Base-by-base conservation (phyloP, 495 filamentous ascomycete genomes). In the Daldinia decipiens region DNA sequence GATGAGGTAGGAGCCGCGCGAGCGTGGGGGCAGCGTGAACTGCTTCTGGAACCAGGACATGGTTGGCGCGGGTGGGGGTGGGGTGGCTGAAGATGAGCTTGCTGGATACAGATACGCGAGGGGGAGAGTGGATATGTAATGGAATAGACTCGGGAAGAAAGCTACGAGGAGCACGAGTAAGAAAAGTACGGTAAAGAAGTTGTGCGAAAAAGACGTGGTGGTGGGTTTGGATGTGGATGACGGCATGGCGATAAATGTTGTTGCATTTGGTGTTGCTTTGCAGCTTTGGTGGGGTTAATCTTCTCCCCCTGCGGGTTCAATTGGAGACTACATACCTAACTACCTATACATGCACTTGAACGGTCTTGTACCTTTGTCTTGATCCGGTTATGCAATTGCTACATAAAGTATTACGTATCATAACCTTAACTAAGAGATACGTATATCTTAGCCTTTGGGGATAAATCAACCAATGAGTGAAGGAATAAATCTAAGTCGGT, bases 1-100 rank as follows among this genome's bases (percentile, higher is more conserved):
- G 77, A 98, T 86, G 43, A 99, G 92, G 84, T 98, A 97, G 66
- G 88, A 91, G 79, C 95, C 95, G 52, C 94, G 91, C 27, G 88
- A 84, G 68, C 85, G 83, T 1, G 89, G 68, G 67, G 93, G 91
- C 39, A 98, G 90, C 15, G 86, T 86, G 79, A 98, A 86, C 24
- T 86, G 84, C 77, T 93, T 95, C 78, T 97, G 94, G 68, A 81
- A 84, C 93, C 92, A 95, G 77, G 86, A 83, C 88, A 91, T 93
- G 50, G 74, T 84, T 24, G 70, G 32, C 29, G 67, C 45, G 29
- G 57, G 19, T 45, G 76, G 74, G 45, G 71, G 26, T 62, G 67
- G 62, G 71, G 12, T 27, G 61, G 70, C 72, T 60, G 68, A 62
- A 47, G 61, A 31, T 15, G 73, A 47, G 64, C 71, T 50, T 40